Conservation (phyloP, 2,329 filamentous ascomycete genomes). For the Aspergillus sp. region DNA sequence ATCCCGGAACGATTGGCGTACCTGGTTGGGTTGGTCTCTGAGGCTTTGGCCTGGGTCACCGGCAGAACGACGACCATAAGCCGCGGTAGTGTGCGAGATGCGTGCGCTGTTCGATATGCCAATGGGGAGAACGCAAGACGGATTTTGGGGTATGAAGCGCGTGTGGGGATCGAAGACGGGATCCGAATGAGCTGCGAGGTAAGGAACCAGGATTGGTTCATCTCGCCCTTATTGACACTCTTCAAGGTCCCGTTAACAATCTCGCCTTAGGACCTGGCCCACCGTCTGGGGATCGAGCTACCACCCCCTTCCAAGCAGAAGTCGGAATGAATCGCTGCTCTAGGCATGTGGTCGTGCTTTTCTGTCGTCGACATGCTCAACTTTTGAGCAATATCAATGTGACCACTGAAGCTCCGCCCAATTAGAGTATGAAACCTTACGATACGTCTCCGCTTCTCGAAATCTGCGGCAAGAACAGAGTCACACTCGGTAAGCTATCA, state of each 20-base stretch:
- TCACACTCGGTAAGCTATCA: not conserved
- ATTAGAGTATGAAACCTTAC: not conserved
- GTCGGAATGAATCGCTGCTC: not conserved
- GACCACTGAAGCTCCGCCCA: not conserved
- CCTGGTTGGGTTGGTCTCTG: conserved; percentile 51
- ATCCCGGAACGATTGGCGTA: conserved; percentile 57
- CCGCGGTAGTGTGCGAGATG: conserved; percentile 61
- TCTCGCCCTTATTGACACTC: not conserved
- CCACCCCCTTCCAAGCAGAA: conserved; percentile 14
- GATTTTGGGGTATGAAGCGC: conserved; percentile 58
- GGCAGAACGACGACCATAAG: conserved; percentile 54
- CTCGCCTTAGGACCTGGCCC: conserved; percentile 36
- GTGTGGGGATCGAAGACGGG: conserved; percentile 56
- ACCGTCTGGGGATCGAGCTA: conserved; percentile 33
- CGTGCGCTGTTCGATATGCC: conserved; percentile 57
- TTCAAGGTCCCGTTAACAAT: conserved; percentile 12
- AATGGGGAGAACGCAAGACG: conserved; percentile 56
- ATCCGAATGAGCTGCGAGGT: conserved; percentile 55
- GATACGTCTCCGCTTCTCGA: not conserved
- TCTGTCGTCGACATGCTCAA: not conserved
- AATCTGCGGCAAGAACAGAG: not conserved
- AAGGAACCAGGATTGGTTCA: conserved; percentile 22
- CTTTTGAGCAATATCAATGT: not conserved
- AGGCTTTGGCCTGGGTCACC: conserved; percentile 53
- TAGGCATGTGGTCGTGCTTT: not conserved